Percentiles rank a stretch among this genome's conserved stretches.
phyloP scores from a whole-genome alignment of 345 rosid species.

The Bruguiera gymnorhiza region DNA sequence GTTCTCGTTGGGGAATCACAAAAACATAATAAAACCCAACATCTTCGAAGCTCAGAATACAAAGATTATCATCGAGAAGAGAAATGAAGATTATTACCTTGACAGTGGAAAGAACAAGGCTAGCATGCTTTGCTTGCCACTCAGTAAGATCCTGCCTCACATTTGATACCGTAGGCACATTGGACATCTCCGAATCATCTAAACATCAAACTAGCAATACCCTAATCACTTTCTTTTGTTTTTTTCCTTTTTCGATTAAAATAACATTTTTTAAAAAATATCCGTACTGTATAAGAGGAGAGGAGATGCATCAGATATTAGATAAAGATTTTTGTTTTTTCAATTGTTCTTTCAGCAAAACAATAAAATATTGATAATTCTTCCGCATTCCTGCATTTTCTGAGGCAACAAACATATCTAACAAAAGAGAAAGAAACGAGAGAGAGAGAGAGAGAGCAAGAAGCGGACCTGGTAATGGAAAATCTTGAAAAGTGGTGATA shows the following conservation, averaged over 20 bases:
- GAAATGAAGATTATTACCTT: slow-evolving; percentile 32
- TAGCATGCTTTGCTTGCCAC: slow-evolving; percentile 60
- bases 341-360: too few species aligned
- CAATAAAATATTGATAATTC: too few species aligned
- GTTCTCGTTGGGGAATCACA: too few species aligned
- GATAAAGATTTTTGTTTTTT: too few species aligned
- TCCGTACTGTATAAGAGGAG: too few species aligned
- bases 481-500: slow-evolving; percentile 49
- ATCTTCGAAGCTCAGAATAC: not conserved
- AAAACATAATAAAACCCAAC: too few species aligned
- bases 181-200: slow-evolving; percentile 52
- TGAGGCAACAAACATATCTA: not conserved
- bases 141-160: slow-evolving; percentile 59
- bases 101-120: slow-evolving; percentile 49
- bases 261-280: too few species aligned
- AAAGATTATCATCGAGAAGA: not conserved
- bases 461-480: slow-evolving; percentile 45
- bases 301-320: too few species aligned
- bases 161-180: slow-evolving; percentile 50
- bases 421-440: not conserved
- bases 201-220: slow-evolving; percentile 3
- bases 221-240: too few species aligned
- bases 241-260: too few species aligned
- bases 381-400: too few species aligned
- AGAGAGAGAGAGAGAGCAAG: not conserved